Evolutionary conservation across 257 asterid genomes (phyloP), one percentile per base, ranked within the genome.

Genomic region (Paraleonurus japonicus): DNA sequence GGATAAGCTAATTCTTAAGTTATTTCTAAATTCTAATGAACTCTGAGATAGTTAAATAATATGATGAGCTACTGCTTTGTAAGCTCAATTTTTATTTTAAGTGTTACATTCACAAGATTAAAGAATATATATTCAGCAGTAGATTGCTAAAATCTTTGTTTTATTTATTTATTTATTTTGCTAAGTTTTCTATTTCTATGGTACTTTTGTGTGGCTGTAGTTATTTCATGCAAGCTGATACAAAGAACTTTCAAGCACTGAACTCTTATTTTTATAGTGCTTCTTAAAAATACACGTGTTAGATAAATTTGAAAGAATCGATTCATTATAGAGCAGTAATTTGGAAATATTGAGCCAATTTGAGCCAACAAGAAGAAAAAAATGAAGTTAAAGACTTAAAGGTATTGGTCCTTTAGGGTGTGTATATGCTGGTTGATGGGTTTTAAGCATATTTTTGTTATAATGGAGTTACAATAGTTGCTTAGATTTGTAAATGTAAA

Each of bases 401-500:
- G 39, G 37, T 26, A 12, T 0, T 58, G 39, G 39, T 24, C 4
- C 39, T 5, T 13, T 13, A 17, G 1, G 28, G 47, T 51, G n/a
- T 50, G 5, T n/a, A 33, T 55, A 48, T 65, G 26, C 20, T 58
- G 55, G 73, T 35, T 43, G 24, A 59, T 63, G 23, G 43, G 51
- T 43, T 43, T 43, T 43, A 43, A 13, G 51, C 7, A 13, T 43
- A 1, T 43, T 19, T 51, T 2, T 33, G 54, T 47, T 61, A 23
- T 48, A 23, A 20, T 23, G 45, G 45, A 68, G 70, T 20, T 35
- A 35, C 19, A 27, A 30, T 53, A 64, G 48, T 43, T 69, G 35
- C 75, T 47, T 75, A 23, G 75, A 10, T 55, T 65, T 41, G 54
- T 47, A 47, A n/a, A 47, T 47, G 10, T 47, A 43, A 43, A 43